Evolutionary conservation across 148 eudicot genomes (phyloP).

Genomic region (Selenicereus undatus): DNA sequence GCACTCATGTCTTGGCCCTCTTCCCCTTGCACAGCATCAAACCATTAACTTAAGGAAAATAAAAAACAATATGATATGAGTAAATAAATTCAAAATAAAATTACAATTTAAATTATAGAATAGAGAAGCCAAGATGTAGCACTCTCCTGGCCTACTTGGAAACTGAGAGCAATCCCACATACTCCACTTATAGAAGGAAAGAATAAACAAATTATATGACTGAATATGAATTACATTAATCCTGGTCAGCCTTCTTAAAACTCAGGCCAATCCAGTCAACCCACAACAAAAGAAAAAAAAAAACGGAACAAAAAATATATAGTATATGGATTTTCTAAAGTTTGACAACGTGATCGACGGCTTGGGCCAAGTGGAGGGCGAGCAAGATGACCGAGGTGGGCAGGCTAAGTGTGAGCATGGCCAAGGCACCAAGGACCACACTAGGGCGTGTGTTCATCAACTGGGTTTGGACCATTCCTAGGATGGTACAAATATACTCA

Average conservation of each 20-base stretch:
- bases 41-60: too few species aligned
- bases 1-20: too few species aligned
- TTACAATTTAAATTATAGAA: too few species aligned
- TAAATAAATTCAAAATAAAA: too few species aligned
- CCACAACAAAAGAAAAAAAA: background rate
- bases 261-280: conserved; percentile 13
- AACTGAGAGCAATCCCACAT: too few species aligned
- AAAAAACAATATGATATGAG: too few species aligned
- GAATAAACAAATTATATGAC: background rate
- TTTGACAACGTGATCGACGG: background rate
- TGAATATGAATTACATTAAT: background rate
- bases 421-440: conserved; percentile 38
- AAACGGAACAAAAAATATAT: too few species aligned
- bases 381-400: conserved; percentile 37
- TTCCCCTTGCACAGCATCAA: too few species aligned
- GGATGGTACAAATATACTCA: conserved; percentile 30
- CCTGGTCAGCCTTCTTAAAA: conserved; percentile 13
- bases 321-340: background rate
- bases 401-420: conserved; percentile 30
- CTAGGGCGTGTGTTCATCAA: conserved; percentile 42
- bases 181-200: too few species aligned
- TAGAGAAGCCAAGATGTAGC: too few species aligned
- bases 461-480: conserved; percentile 36
- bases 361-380: conserved; percentile 14
- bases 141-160: too few species aligned